Percentiles rank a stretch among this genome's conserved stretches.
phyloP scores from a whole-genome alignment of 768 basidiomycete genomes.

The Asterophora lycoperdoides region DNA sequence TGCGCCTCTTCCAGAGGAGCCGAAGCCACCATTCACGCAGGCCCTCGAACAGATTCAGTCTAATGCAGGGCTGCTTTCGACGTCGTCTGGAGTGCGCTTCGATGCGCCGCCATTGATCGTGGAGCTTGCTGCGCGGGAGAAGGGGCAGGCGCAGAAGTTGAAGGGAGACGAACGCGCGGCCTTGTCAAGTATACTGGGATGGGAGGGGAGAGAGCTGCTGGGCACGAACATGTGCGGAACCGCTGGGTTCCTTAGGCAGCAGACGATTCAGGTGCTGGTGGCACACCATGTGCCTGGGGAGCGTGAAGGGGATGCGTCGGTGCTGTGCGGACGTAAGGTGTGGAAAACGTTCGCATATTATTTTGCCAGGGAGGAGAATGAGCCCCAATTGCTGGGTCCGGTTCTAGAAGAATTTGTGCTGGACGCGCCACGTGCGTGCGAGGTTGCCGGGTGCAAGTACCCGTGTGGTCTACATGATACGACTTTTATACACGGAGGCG shows the following conservation, averaged over 20 bases:
- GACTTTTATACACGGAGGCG: constrained; percentile 37
- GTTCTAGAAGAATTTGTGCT: constrained; percentile 30
- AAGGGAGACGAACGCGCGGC: constrained; percentile 56
- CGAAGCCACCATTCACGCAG: constrained; percentile 32
- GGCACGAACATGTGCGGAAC: constrained; percentile 47
- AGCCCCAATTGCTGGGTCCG: constrained; percentile 39
- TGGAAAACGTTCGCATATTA: constrained; percentile 54
- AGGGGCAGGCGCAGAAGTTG: constrained; percentile 27
- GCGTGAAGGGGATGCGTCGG: not conserved
- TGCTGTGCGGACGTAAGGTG: constrained; percentile 41
- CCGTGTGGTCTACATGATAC: constrained; percentile 41
- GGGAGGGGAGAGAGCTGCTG: constrained; percentile 44
- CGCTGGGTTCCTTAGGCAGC: constrained; percentile 40
- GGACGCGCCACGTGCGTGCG: constrained; percentile 33
- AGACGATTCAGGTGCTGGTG: constrained; percentile 15
- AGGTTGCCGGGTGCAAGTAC: constrained; percentile 28
- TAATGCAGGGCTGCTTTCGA: constrained; percentile 41
- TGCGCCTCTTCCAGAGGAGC: constrained; percentile 11
- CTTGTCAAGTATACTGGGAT: constrained; percentile 53
- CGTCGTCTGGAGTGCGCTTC: constrained; percentile 48
- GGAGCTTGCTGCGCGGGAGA: constrained; percentile 49
- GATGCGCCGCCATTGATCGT: constrained; percentile 44
- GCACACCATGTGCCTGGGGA: constrained; percentile 2
- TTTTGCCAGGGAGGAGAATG: constrained; percentile 28
- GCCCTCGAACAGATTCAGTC: constrained; percentile 39